Percentiles rank a stretch among this genome's conserved stretches.
Evolutionary conservation across 345 rosid genomes (phyloP).

Genomic region (Citrus medica): DNA sequence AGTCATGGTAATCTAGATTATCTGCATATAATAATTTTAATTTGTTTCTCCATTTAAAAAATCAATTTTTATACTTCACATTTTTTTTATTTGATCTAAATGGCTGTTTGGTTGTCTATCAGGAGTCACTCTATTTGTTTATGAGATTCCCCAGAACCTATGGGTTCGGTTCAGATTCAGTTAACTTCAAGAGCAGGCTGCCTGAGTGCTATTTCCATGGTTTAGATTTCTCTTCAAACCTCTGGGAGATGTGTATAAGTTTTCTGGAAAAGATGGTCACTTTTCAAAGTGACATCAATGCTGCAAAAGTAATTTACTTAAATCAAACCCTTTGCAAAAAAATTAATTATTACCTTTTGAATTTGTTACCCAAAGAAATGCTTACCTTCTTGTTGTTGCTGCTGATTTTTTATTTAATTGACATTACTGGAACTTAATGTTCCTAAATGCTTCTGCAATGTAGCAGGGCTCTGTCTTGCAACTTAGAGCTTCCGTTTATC

Average conservation of each 20-base stretch:
- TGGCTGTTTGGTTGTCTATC: constrained; percentile 26
- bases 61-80: not conserved
- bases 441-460: constrained; percentile 12
- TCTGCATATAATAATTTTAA: constrained; percentile 3
- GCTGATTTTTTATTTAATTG: not conserved
- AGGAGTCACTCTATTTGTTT: constrained; percentile 69
- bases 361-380: too few relatives aligned
- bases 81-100: constrained; percentile 6
- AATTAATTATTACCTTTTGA: too few relatives aligned
- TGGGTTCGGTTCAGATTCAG: constrained; percentile 25
- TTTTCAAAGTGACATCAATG: constrained; percentile 32
- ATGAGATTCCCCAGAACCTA: constrained; percentile 76
- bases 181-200: constrained; percentile 24
- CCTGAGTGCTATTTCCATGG: constrained; percentile 32
- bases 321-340: not conserved
- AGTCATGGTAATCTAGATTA: constrained; percentile 48
- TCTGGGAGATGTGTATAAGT: constrained; percentile 40
- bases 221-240: constrained; percentile 35
- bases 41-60: constrained; percentile 1
- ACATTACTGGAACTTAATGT: not conserved
- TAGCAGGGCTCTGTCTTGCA: constrained; percentile 52
- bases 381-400: not conserved
- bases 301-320: constrained; percentile 38
- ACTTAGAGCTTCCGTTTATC: constrained; percentile 49
- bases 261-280: constrained; percentile 68